These are phyloP conservation scores for Phoenix roebelenii DNA, from an alignment of 176 grass and related monocot genomes.

Conservation along the genomic window DNA sequence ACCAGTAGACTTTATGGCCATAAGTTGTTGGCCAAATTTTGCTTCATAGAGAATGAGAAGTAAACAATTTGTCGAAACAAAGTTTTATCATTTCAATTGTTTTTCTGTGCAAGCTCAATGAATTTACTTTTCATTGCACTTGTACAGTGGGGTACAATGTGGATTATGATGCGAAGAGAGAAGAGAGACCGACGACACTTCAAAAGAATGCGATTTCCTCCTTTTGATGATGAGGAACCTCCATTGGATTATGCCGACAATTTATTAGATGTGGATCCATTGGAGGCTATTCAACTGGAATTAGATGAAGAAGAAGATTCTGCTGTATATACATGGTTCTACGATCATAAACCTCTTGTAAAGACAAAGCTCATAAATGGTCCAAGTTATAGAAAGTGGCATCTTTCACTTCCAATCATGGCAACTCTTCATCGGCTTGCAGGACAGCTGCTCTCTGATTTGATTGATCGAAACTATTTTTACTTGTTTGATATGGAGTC, in stretches of 20 bases:
- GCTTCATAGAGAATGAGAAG: no score
- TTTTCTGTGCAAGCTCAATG: background rate
- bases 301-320: constrained; percentile 88
- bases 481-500: constrained; percentile 98
- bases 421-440: constrained; percentile 88
- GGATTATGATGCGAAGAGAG: constrained; percentile 99
- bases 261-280: constrained; percentile 83
- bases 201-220: constrained; percentile 98
- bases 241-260: constrained; percentile 98
- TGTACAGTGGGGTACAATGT: constrained; percentile 94
- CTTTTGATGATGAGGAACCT: constrained; percentile 98
- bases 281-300: constrained; percentile 93
- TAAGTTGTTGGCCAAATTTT: no score
- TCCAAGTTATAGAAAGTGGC: constrained; percentile 91
- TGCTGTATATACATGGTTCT: constrained; percentile 93
- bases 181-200: constrained; percentile 93
- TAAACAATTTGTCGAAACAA: no score
- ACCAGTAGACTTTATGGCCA: no score
- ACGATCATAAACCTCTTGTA: constrained; percentile 96
- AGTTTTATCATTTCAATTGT: no score
- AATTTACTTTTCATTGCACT: background rate
- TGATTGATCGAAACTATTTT: constrained; percentile 89
- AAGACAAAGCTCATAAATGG: constrained; percentile 96
- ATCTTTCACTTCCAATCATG: constrained; percentile 94
- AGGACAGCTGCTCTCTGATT: constrained; percentile 86